Base-by-base conservation (phyloP, 139 green algal species). In the Chlorella sp. region DNA sequence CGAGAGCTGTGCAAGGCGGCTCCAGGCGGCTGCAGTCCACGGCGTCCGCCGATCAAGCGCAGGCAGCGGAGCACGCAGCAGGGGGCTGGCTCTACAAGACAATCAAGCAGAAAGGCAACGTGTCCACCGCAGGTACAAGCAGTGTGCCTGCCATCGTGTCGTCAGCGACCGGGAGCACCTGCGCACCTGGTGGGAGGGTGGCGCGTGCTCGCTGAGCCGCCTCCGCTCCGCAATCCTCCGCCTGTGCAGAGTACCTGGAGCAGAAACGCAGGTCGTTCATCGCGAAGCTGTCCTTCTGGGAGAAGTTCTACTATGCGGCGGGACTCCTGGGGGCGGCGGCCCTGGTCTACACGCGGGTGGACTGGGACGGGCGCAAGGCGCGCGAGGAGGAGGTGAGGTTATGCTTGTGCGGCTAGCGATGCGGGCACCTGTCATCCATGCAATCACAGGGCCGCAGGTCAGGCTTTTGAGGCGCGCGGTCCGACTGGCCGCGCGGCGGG, bases 291-390 rank as follows among this genome's bases (percentile, higher is more conserved):
- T 49, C 42, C 4, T 63, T 63, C 20, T 72, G 67, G 67, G 67
- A 72, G 67, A 72, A 72, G 67, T n/a, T 62, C 30, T 72, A 72
- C 27, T 62, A 63, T 29, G 42, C 67, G 30, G 67, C 67, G 23
- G 67, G 67, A 2, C 2, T 35, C 1, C 2, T 62, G 20, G 67
- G 67, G 29, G 67, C 35, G 49, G 42, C 31, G 6, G 5, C 35
- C 1, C 31, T 63, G 1, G 30, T 63, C 2, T 72, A 72, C 36
- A 31, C 35, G 5, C 50, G 30, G 42, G 27, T 64, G 27, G 67
- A 72, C 23, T 72, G 67, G 67, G 67, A 72, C 31, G 67, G 67
- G 26, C 63, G 49, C 29, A 72, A 72, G 31, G 67, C 67, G 6
- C n/a, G n/a, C 3, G 67, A 42, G 49, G 67, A 20, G 23, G 42